Base-by-base conservation (phyloP, 495 filamentous ascomycete species). In the Trichoderma virens region DNA sequence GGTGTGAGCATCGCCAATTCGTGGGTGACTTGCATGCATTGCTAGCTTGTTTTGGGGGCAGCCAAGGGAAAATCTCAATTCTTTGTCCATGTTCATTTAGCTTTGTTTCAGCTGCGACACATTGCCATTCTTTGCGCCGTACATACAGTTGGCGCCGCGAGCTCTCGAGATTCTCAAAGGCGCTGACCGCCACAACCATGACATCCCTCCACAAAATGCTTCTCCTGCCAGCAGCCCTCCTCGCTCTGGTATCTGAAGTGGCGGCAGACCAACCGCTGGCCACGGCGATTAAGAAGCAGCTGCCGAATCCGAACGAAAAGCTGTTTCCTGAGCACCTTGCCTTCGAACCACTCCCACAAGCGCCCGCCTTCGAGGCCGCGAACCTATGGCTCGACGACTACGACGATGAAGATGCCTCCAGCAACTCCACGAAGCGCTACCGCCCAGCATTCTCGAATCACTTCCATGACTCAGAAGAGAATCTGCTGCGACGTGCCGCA, bases 271-370 rank as follows among this genome's bases (percentile, higher is more conserved):
- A 56, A 30, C 56, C 20, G 61, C 63, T 61, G 62, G 62, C 59
- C 70, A 68, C 73, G 81, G 66, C 76, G 35, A 75, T 81, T 70
- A 70, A 78, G 67, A 98, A 96, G 70, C 96, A 96, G 91, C 86
- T 83, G 60, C 76, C 72, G 5, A 90, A 96, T 71, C 85, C 90
- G 65, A 87, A 88, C 39, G 90, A 95, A 72, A 98, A 93, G 78
- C 93, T 97, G 76, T 87, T 87, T 68, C 78, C 82, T 54, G 77
- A 85, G 23, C 85, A 87, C 72, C 85, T 71, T 73, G 79, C 78
- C 63, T 84, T 81, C 62, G 67, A 72, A 0, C 70, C 70, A n/a
- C 28, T 60, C 34, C 16, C 30, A 8, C 23, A 23, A 61, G 65
- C 66, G 35, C 65, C 61, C 0, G 67, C 59, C 59, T 67, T 25